phyloP scores from a whole-genome alignment of 352 stramenopile species.

The Phytophthora agathidicida region DNA sequence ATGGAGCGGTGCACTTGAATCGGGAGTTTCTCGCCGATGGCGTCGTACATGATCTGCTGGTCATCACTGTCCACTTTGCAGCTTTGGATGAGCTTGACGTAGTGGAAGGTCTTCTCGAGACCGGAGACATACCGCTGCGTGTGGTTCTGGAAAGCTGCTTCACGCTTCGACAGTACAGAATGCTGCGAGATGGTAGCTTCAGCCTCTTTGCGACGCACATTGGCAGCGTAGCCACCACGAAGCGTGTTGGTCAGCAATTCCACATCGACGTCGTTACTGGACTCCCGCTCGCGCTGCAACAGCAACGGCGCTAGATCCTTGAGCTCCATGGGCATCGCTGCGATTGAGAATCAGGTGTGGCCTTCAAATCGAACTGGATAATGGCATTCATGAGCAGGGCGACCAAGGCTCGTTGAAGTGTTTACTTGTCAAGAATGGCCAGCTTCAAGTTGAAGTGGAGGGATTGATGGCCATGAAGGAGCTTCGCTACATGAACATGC shows the following conservation, averaged over 20 bases:
- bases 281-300: constrained; percentile 9
- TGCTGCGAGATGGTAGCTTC: constrained; percentile 16
- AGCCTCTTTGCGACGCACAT: constrained; percentile 15
- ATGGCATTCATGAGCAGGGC: constrained; percentile 6
- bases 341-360: background rate
- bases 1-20: constrained; percentile 26
- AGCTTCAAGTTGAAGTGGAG: constrained; percentile 23
- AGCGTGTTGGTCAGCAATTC: constrained; percentile 17
- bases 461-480: background rate
- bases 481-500: no score
- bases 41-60: constrained; percentile 25
- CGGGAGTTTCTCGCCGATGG: constrained; percentile 19
- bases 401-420: constrained; percentile 5
- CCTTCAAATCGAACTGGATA: constrained; percentile 6
- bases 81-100: constrained; percentile 22
- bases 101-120: constrained; percentile 16
- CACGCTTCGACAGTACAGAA: constrained; percentile 8
- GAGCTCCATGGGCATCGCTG: constrained; percentile 1
- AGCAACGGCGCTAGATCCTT: constrained; percentile 22
- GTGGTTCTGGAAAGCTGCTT: constrained; percentile 17
- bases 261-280: constrained; percentile 1
- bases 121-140: constrained; percentile 2
- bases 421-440: constrained; percentile 25
- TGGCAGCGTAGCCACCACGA: constrained; percentile 15
- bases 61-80: constrained; percentile 13